Evolutionary conservation across 495 filamentous ascomycete genomes (phyloP).

Genomic region (Hypoxylon crocopeplum): DNA sequence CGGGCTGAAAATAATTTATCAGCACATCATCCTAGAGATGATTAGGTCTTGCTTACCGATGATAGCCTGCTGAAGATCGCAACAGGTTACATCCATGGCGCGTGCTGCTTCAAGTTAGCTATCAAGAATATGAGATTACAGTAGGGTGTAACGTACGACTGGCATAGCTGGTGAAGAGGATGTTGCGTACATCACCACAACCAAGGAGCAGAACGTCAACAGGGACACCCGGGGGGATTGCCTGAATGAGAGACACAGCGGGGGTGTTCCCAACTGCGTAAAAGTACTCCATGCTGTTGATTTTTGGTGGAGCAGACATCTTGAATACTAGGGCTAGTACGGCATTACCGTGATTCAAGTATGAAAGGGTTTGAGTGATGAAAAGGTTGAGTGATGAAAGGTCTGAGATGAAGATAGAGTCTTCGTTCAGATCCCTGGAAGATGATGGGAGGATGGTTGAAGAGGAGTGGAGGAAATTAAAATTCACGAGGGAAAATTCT

Average conservation of each 20-base stretch:
- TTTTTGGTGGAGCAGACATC: too few species aligned
- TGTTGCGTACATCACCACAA: slow-evolving; percentile 59
- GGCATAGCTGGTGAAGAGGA: slow-evolving; percentile 56
- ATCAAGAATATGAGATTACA: neutral
- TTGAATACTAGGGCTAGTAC: too few species aligned
- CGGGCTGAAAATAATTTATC: slow-evolving; percentile 48
- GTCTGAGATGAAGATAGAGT: too few species aligned
- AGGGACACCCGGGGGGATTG: slow-evolving; percentile 53
- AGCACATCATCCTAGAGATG: neutral
- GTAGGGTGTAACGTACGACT: slow-evolving; percentile 21
- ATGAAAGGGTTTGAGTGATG: too few species aligned
- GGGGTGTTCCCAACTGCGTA: slow-evolving; percentile 60
- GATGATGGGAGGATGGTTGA: too few species aligned
- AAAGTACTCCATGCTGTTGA: too few species aligned
- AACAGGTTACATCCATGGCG: slow-evolving; percentile 50
- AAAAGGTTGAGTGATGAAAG: too few species aligned
- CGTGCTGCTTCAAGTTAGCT: slow-evolving; percentile 20
- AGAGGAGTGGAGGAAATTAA: too few species aligned
- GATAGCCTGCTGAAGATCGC: slow-evolving; percentile 54
- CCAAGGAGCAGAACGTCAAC: slow-evolving; percentile 59
- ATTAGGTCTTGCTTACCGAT: slow-evolving; percentile 48
- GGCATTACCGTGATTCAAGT: too few species aligned
- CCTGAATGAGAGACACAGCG: slow-evolving; percentile 55
- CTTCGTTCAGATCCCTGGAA: too few species aligned
- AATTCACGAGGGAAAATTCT: too few species aligned